phyloP scores from a whole-genome alignment of 176 grass and related monocot genomes.

The Oryza brachyantha region DNA sequence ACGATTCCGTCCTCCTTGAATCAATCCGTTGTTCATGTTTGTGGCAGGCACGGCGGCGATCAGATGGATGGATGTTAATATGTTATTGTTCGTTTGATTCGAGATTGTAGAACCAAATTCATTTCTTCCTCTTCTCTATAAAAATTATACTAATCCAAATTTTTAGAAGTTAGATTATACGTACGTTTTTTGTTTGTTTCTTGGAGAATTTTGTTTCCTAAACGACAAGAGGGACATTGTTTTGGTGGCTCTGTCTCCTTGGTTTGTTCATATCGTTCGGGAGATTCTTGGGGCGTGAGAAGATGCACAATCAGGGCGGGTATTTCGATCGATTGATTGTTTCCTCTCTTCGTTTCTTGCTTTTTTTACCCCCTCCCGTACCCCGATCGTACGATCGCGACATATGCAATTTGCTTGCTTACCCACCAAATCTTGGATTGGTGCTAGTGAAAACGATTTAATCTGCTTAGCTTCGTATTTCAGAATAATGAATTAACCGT shows the following conservation, averaged over 20 bases:
- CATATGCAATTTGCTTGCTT: not conserved
- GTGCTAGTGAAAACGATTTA: no score
- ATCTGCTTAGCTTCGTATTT: no score
- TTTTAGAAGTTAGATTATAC: not conserved
- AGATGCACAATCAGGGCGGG: not conserved
- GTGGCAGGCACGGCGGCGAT: not conserved
- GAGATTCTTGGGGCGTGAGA: not conserved
- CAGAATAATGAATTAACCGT: not conserved
- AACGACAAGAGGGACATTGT: not conserved
- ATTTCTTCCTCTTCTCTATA: no score
- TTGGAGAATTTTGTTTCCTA: not conserved
- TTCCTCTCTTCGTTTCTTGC: not conserved
- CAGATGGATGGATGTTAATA: not conserved
- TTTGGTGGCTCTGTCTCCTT: not conserved
- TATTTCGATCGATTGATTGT: constrained; percentile 1
- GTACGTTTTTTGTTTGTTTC: not conserved
- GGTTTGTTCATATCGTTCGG: not conserved
- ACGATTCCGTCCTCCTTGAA: not conserved
- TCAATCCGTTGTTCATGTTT: not conserved
- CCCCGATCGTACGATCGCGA: not conserved
- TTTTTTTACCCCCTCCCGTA: not conserved
- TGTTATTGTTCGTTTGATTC: not conserved
- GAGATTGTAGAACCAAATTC: no score
- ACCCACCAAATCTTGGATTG: not conserved
- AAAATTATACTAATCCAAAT: no score